Base-by-base conservation (phyloP, 2,329 filamentous ascomycete species). In the Golovinomyces cichoracearum region DNA sequence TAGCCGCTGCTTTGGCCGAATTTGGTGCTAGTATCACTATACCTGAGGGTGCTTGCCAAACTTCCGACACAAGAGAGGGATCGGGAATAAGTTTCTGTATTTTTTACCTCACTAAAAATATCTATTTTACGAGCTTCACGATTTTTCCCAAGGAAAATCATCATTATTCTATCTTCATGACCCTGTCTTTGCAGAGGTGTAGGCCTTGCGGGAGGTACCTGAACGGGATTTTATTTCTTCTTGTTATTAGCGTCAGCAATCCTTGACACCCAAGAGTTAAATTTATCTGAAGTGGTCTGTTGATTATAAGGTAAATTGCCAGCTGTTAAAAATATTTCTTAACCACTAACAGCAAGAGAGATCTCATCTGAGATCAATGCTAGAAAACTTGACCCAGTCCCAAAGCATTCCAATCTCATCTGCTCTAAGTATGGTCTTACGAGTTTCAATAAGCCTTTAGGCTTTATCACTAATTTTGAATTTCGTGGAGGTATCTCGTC, bases 91-190 rank as follows among this genome's bases (percentile, higher is more conserved):
- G 19, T 13, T 21, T 42, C 17, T 42, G 17, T 2, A 42, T 26
- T 45, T 45, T 22, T 29, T 45, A 17, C 23, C 22, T 5, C n/a
- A 42, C 17, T n/a, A 42, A 25, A 25, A 42, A 42, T 9, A 9
- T 5, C 10, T 42, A n/a, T 42, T 42, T 42, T 42, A 23, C 40
- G 22, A 23, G 40, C 40, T 42, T 42, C 40, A 42, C 23, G 40
- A 22, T 42, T 21, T 22, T 42, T 5, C 40, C 40, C 40, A 42
- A 42, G 40, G n/a, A n/a, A 21, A 22, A 42, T 42, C 40, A 42
- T 42, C 21, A 42, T 42, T 42, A n/a, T 5, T 42, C 17, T 42
- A 25, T 42, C 40, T 42, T 42, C 40, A 42, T 42, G 40, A 25
- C 40, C 23, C n/a, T 42, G 40, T 7, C 40, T 21, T 42, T 19